Base-by-base conservation (phyloP, 768 basidiomycete genomes). In the Xanthoconium purpureum region DNA sequence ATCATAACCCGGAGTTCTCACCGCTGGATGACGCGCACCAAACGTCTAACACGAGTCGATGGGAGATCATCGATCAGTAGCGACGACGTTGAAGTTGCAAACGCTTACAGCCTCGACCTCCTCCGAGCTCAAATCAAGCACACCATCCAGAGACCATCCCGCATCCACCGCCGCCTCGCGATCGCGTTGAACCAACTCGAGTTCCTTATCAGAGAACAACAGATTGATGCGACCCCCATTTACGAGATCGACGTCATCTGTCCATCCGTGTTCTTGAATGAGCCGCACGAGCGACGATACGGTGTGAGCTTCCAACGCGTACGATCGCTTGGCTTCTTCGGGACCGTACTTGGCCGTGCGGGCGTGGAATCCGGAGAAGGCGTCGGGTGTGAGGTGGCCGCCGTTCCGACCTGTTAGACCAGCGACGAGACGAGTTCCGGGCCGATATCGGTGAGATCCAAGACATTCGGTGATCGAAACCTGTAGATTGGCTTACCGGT, bases 391-490 rank as follows among this genome's bases (percentile, higher is more conserved):
- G 17, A 91, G 75, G 66, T 91, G 89, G 0, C 91, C 89, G 2
- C 89, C 91, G 61, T 92, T 93, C 28, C 90, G 77, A 46, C 88
- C 88, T 91, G 54, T 17, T 17, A 29, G 5, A 6, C 20, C 30
- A n/a, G 1, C 14, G 29, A 42, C 6, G 3, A n/a, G 5, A 56
- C 1, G 8, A 29, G 2, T 10, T 6, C 33, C 33, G 1, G 6
- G 4, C 24, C 33, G 8, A 35, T 8, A 6, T 35, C 28, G 29
- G 32, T 35, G 18, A 53, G 39, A 42, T 45, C n/a, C 24, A 24
- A n/a, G 17, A 9, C 13, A 24, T 42, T 50, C 24, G 24, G 24
- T 45, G 57, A 55, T 30, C 29, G 35, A 39, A 50, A 62, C 33
- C 6, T 18, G 17, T 30, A 15, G 12, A 30, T 50, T 11, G 35